Percentiles rank a stretch among this genome's conserved stretches.
Evolutionary conservation across 2,329 filamentous ascomycete genomes (phyloP).

Genomic region (Dissoconium aciculare): DNA sequence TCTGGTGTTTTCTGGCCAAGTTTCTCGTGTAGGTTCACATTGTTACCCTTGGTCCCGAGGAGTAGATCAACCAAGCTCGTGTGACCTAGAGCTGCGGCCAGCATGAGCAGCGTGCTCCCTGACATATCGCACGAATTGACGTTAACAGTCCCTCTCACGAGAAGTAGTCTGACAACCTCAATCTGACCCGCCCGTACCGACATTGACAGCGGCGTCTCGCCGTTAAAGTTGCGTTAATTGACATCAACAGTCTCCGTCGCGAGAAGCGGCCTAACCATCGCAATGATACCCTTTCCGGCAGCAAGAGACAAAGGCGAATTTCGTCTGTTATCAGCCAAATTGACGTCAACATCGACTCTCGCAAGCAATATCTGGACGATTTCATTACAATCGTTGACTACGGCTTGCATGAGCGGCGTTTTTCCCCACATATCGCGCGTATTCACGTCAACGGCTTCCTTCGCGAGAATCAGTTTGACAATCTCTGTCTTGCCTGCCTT

Average conservation of each 20-base stretch:
- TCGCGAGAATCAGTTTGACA: neutral
- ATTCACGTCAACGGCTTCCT: neutral
- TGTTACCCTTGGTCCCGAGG: too few relatives aligned
- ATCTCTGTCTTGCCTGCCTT: neutral
- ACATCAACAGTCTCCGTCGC: neutral
- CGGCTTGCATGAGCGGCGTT: neutral
- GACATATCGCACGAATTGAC: too few relatives aligned
- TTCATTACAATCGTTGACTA: neutral
- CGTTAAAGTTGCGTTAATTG: too few relatives aligned
- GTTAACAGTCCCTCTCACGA: too few relatives aligned
- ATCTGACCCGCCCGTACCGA: too few relatives aligned
- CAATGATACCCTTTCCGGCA: neutral
- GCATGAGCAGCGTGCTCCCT: too few relatives aligned
- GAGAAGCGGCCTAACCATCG: constrained; percentile 3
- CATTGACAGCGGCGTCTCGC: too few relatives aligned
- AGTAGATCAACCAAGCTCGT: too few relatives aligned
- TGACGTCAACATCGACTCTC: neutral
- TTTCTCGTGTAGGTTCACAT: too few relatives aligned
- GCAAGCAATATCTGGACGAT: neutral
- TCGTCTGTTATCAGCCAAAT: neutral
- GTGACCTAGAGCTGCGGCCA: too few relatives aligned
- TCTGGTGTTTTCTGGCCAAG: too few relatives aligned
- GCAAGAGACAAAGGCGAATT: neutral
- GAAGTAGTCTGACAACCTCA: too few relatives aligned
- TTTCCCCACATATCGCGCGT: neutral